A percentile compares a stretch with the other conserved stretches of the same genome.
phyloP scores from a whole-genome alignment of 1,284 basidiomycete genomes.

The Papiliotrema laurentii region DNA sequence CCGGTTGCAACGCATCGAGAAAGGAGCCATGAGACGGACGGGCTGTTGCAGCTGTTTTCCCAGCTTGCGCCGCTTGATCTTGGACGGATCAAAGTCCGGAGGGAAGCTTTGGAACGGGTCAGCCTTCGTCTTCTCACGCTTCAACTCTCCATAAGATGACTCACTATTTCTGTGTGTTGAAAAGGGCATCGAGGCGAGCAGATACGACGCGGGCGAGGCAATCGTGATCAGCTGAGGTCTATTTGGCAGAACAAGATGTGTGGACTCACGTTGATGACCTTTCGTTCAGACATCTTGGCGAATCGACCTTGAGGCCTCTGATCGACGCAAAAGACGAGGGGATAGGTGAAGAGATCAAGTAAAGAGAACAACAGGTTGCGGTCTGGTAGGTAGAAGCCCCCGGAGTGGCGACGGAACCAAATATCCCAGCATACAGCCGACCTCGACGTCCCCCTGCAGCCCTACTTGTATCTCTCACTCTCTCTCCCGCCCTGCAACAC shows the following conservation, averaged over 20 bases:
- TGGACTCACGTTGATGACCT: conserved; percentile 63
- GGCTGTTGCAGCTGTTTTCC: conserved; percentile 92
- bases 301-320: no score
- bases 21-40: conserved; percentile 98
- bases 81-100: conserved; percentile 91
- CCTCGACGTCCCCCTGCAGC: no score
- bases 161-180: conserved; percentile 20
- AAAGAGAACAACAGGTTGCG: no score
- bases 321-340: no score
- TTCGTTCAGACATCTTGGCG: conserved; percentile 81
- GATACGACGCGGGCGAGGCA: no score
- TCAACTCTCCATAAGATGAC: not conserved
- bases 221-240: conserved; percentile 3
- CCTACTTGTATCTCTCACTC: no score
- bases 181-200: not conserved
- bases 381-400: no score
- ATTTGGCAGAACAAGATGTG: not conserved
- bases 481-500: no score
- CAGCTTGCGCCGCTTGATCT: conserved; percentile 80
- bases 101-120: conserved; percentile 42
- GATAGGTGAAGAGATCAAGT: no score
- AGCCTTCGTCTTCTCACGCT: not conserved
- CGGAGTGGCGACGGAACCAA: no score
- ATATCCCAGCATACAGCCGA: no score
- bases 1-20: conserved; percentile 93